Evolutionary conservation across 306 rosid species (phyloP).

Genomic region (Sindora glabra): DNA sequence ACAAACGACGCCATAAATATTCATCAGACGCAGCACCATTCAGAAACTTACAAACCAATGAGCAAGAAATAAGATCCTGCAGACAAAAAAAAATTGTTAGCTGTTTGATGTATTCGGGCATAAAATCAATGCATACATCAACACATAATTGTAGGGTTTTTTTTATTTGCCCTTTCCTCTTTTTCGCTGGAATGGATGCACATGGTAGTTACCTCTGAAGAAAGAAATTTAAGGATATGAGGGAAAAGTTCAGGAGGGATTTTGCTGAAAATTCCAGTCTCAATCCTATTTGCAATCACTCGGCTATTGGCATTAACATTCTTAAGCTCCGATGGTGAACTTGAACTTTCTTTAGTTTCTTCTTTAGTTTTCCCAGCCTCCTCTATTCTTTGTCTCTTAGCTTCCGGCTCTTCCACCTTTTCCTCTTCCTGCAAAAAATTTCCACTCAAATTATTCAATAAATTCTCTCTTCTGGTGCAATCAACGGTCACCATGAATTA

Average conservation of each 20-base stretch:
- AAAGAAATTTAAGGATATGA: constrained; percentile 80
- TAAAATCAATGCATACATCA: not conserved
- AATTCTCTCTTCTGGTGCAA: not conserved
- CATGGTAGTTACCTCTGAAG: constrained; percentile 62
- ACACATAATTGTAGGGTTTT: not conserved
- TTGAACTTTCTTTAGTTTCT: not conserved
- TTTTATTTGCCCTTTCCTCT: not conserved
- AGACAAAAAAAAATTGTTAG: constrained; percentile 12
- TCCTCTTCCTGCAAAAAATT: constrained; percentile 49
- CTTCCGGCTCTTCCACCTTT: constrained; percentile 32
- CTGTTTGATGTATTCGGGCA: not conserved
- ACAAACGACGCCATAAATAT: constrained; percentile 92
- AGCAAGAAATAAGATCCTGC: constrained; percentile 85
- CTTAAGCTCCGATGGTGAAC: constrained; percentile 14
- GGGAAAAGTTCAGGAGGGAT: constrained; percentile 76
- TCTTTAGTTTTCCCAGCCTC: constrained; percentile 16
- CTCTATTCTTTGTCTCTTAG: constrained; percentile 42
- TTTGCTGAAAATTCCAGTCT: constrained; percentile 60
- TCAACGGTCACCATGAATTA: no score
- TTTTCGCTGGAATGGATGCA: not conserved
- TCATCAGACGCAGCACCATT: constrained; percentile 83
- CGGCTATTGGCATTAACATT: constrained; percentile 12
- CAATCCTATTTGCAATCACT: constrained; percentile 37
- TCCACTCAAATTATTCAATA: not conserved
- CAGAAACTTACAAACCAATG: constrained; percentile 74